phyloP scores from a whole-genome alignment of 768 basidiomycete species.

The Amanita polypyramis region DNA sequence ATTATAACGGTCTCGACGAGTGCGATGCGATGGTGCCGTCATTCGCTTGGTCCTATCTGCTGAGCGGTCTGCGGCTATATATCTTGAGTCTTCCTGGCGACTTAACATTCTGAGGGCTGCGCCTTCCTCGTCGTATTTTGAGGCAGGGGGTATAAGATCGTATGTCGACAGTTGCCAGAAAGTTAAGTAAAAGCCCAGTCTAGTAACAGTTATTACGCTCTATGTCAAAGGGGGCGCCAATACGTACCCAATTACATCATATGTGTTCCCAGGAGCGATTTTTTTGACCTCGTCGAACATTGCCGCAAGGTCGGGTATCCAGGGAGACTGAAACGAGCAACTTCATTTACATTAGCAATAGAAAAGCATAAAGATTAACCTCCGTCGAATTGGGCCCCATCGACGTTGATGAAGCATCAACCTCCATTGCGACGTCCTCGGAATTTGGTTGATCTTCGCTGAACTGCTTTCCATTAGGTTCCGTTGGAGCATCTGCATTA shows the following conservation, averaged over 20 bases:
- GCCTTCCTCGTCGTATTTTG: constrained; percentile 74
- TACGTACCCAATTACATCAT: constrained; percentile 62
- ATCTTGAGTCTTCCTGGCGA: constrained; percentile 57
- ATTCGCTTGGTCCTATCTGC: constrained; percentile 50
- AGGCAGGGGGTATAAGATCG: constrained; percentile 70
- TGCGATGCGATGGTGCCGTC: constrained; percentile 47
- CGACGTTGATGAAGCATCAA: constrained; percentile 24
- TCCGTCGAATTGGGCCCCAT: constrained; percentile 22
- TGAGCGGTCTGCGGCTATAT: constrained; percentile 60
- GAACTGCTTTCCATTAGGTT: constrained; percentile 15
- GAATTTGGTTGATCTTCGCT: constrained; percentile 15
- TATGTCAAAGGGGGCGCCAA: constrained; percentile 3
- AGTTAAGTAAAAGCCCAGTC: constrained; percentile 86
- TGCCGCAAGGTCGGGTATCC: constrained; percentile 64
- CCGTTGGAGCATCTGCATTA: constrained; percentile 16
- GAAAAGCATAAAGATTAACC: constrained; percentile 19
- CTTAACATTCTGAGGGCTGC: constrained; percentile 48
- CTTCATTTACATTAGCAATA: not conserved
- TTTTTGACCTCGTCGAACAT: constrained; percentile 70
- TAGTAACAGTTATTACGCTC: constrained; percentile 19
- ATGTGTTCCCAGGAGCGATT: constrained; percentile 56
- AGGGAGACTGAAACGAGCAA: constrained; percentile 43
- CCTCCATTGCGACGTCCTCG: constrained; percentile 45
- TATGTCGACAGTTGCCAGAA: constrained; percentile 96
- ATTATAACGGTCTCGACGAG: constrained; percentile 57